These are phyloP conservation scores for Anthracocystis setariae DNA, from an alignment of 1,284 basidiomycete species.

Conservation along the genomic window DNA sequence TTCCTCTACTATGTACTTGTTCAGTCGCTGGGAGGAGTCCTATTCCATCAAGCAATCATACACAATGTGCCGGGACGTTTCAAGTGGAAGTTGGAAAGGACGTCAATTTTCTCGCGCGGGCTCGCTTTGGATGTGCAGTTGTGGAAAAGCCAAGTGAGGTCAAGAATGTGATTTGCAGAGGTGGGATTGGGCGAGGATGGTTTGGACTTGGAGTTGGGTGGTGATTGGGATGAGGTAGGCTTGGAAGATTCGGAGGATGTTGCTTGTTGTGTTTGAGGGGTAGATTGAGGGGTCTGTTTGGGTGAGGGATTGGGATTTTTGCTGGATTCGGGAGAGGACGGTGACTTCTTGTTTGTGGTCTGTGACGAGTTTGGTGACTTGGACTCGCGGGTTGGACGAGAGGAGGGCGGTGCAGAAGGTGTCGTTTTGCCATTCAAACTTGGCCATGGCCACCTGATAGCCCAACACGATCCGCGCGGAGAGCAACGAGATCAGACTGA, in stretches of 20 bases:
- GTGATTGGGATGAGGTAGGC: conserved; percentile 41
- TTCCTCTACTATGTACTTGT: conserved; percentile 2
- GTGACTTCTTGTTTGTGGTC: conserved; percentile 13
- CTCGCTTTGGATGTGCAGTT: no score
- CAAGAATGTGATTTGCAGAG: conserved; percentile 2
- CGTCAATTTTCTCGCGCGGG: no score
- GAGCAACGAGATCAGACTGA: conserved; percentile 1
- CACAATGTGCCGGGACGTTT: no score
- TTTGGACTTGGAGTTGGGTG: conserved; percentile 9
- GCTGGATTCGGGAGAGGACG: conserved; percentile 10
- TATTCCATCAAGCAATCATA: no score
- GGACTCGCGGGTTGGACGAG: not conserved
- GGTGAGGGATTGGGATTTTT: conserved; percentile 9
- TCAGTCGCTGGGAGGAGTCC: conserved; percentile 2
- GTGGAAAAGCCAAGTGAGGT: no score
- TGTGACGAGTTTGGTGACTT: not conserved
- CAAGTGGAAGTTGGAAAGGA: no score
- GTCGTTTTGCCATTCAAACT: conserved; percentile 5
- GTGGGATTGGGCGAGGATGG: conserved; percentile 3
- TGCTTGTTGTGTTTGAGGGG: not conserved
- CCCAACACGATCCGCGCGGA: conserved; percentile 18
- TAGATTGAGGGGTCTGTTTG: conserved; percentile 3
- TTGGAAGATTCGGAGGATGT: conserved; percentile 28
- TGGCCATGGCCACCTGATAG: conserved; percentile 13
- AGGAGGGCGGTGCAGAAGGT: conserved; percentile 10